A percentile compares a stretch with the other conserved stretches of the same genome.
phyloP scores from a whole-genome alignment of 1,284 basidiomycete species.

The Trichosporon asahii region DNA sequence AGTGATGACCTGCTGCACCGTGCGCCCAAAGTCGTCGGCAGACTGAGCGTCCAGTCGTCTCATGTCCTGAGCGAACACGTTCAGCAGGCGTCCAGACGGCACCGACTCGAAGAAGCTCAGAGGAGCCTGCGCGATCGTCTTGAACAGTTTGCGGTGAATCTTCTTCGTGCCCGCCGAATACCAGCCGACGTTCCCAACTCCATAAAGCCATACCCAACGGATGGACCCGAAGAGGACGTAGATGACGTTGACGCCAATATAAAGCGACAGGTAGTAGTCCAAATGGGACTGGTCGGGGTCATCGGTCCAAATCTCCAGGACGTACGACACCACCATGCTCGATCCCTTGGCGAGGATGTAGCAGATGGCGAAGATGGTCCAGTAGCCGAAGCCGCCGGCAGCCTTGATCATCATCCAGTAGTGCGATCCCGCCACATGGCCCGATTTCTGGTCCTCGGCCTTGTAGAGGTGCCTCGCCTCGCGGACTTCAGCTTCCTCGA shows the following conservation, averaged over 20 bases:
- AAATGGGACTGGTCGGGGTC: constrained; percentile 33
- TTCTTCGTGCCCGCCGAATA: constrained; percentile 60
- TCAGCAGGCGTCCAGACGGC: constrained; percentile 63
- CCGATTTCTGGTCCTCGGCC: constrained; percentile 66
- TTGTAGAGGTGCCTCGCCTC: constrained; percentile 56
- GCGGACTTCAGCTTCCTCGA: not conserved
- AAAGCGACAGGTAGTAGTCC: constrained; percentile 39
- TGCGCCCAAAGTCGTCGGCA: constrained; percentile 63
- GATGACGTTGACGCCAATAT: constrained; percentile 26
- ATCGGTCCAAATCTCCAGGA: constrained; percentile 43
- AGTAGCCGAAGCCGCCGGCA: constrained; percentile 51
- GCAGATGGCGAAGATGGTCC: constrained; percentile 36
- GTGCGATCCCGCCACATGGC: constrained; percentile 37
- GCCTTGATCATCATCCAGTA: constrained; percentile 44
- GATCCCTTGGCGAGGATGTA: constrained; percentile 31
- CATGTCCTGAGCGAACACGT: constrained; percentile 56
- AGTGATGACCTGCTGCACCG: constrained; percentile 9
- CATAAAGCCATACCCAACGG: constrained; percentile 51
- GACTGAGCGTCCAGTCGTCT: constrained; percentile 56
- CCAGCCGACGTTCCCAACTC: constrained; percentile 54
- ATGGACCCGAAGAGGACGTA: constrained; percentile 29
- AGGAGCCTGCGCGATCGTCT: constrained; percentile 63
- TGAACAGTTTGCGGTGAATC: constrained; percentile 62
- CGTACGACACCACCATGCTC: constrained; percentile 27
- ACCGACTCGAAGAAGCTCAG: constrained; percentile 78